Percentiles rank a stretch among this genome's conserved stretches.
Evolutionary conservation across 2,329 filamentous ascomycete species (phyloP).

Genomic region (Emmonsiellopsis sp.): DNA sequence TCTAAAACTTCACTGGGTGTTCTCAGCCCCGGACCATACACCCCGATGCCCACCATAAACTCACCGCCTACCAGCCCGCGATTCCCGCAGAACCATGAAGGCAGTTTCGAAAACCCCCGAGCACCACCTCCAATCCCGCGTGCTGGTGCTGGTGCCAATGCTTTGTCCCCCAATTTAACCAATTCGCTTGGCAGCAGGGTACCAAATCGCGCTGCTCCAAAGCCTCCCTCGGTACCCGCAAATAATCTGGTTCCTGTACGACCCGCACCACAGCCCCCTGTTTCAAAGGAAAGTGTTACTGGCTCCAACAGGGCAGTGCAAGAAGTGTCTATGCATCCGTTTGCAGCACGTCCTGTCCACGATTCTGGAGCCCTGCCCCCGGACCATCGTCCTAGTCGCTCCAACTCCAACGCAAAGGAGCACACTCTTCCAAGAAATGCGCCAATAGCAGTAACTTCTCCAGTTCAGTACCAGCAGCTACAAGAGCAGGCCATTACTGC

Average conservation of each 20-base stretch:
- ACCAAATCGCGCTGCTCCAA: constrained; percentile 76
- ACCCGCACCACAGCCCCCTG: constrained; percentile 33
- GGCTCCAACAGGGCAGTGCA: constrained; percentile 49
- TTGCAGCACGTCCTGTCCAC: constrained; percentile 41
- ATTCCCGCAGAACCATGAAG: constrained; percentile 81
- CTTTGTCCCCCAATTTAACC: constrained; percentile 43
- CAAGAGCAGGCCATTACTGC: constrained; percentile 76
- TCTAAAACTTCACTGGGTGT: constrained; percentile 31
- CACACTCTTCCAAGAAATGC: constrained; percentile 40
- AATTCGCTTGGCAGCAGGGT: constrained; percentile 43
- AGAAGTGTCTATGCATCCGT: constrained; percentile 37
- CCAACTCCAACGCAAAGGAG: constrained; percentile 55
- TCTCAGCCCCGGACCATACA: constrained; percentile 38
- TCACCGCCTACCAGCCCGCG: constrained; percentile 76
- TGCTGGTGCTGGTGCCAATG: constrained; percentile 20
- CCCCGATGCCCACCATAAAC: constrained; percentile 52
- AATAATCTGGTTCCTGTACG: constrained; percentile 31
- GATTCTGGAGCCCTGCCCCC: constrained; percentile 52
- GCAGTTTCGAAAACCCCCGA: constrained; percentile 94
- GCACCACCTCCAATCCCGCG: constrained; percentile 81
- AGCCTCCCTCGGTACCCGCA: constrained; percentile 53
- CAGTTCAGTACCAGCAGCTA: constrained; percentile 52
- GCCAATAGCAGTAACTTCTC: constrained; percentile 25
- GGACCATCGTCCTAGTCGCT: constrained; percentile 59
- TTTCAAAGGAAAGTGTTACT: constrained; percentile 36